These are phyloP conservation scores for Aureobasidium sp. DNA, from an alignment of 2,329 filamentous ascomycete species.

Conservation along the genomic window DNA sequence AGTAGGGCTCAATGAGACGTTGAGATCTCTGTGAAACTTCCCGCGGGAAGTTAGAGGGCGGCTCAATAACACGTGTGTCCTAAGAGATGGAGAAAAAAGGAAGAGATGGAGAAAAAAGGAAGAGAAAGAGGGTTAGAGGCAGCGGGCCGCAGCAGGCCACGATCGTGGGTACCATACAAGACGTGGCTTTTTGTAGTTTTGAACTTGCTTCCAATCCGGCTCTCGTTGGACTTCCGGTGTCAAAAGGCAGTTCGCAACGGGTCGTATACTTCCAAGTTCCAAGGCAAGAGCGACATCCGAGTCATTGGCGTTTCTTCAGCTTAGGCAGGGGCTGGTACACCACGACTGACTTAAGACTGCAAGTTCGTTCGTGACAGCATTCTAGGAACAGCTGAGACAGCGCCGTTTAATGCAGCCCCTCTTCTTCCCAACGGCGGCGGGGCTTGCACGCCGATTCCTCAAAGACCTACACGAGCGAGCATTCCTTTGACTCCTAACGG, in stretches of 20 bases:
- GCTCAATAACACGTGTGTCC: neutral
- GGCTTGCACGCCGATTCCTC: neutral
- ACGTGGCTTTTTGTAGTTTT: neutral
- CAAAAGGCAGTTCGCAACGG: neutral
- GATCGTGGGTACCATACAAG: neutral
- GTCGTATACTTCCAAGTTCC: neutral
- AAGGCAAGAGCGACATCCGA: neutral
- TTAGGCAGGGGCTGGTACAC: neutral
- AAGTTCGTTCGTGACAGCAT: neutral
- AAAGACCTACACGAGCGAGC: neutral
- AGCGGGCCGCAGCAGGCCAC: neutral
- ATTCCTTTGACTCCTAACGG: neutral
- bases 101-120: neutral
- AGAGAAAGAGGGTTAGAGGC: neutral
- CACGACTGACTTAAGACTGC: neutral
- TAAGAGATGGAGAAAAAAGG: neutral
- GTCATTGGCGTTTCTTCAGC: neutral
- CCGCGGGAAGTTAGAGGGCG: neutral
- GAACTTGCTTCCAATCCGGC: neutral
- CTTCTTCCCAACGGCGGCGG: neutral
- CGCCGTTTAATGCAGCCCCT: neutral
- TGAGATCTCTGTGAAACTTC: neutral
- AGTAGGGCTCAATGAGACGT: neutral
- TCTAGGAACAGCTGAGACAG: slow-evolving; percentile 3
- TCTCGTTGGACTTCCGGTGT: neutral